phyloP scores from a whole-genome alignment of 2,329 filamentous ascomycete genomes.

The Lasiodiplodia hormozganensis region DNA sequence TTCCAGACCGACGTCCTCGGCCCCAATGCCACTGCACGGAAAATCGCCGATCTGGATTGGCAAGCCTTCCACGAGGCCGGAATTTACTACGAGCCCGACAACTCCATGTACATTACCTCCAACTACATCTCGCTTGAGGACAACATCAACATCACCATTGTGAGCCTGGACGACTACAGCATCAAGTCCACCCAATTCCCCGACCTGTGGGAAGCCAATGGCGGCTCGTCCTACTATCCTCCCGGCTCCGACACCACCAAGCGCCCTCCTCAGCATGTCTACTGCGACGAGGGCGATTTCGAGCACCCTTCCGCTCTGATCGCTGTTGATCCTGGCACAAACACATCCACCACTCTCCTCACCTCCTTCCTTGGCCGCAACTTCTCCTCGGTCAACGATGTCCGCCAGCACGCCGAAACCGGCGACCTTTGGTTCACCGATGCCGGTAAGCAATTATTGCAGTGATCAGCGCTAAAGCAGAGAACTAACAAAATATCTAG shows the following conservation, averaged over 20 bases:
- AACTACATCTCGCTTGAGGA: constrained; percentile 44
- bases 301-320: constrained; percentile 52
- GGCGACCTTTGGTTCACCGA: constrained; percentile 61
- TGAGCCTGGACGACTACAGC: constrained; percentile 50
- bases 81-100: constrained; percentile 42
- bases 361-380: constrained; percentile 58
- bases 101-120: constrained; percentile 52
- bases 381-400: constrained; percentile 54
- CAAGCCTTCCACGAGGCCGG: constrained; percentile 52
- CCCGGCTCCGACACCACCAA: constrained; percentile 37
- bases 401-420: constrained; percentile 49
- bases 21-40: constrained; percentile 41
- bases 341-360: constrained; percentile 49
- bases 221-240: constrained; percentile 45
- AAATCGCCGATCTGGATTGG: constrained; percentile 40
- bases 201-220: constrained; percentile 48
- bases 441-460: neutral
- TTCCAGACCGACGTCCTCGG: constrained; percentile 44
- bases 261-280: constrained; percentile 40
- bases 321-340: constrained; percentile 54
- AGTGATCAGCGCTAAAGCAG: neutral
- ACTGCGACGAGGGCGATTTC: constrained; percentile 46
- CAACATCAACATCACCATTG: constrained; percentile 45
- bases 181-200: constrained; percentile 48
- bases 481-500: neutral